Evolutionary conservation across 768 basidiomycete genomes (phyloP).

Genomic region (Hygrocybe punicea): DNA sequence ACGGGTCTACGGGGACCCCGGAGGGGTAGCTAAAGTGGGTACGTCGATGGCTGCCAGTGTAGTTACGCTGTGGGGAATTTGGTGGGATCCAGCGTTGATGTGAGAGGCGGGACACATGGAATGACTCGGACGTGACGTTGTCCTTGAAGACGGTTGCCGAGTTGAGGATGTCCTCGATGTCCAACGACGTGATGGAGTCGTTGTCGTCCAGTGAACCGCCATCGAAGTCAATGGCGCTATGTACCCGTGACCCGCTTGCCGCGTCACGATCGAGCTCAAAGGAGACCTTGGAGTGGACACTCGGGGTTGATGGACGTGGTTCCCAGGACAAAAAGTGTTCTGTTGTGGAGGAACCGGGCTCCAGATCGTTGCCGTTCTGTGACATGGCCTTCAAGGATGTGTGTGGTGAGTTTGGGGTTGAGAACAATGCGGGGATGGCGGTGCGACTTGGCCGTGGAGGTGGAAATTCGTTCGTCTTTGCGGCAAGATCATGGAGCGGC

Average conservation of each 20-base stretch:
- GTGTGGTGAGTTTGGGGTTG: neutral
- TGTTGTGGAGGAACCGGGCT: neutral
- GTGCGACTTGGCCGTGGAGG: neutral
- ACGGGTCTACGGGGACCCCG: too few relatives aligned
- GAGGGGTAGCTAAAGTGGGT: too few relatives aligned
- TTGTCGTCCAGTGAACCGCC: constrained; percentile 18
- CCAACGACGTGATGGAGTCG: constrained; percentile 38
- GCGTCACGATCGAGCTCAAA: neutral
- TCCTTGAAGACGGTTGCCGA: constrained; percentile 42
- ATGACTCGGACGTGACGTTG: neutral
- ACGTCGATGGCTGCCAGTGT: too few relatives aligned
- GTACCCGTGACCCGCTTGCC: neutral
- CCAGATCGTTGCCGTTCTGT: neutral
- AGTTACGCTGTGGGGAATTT: too few relatives aligned
- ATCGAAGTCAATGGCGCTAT: neutral
- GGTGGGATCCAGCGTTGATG: neutral
- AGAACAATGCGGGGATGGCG: neutral
- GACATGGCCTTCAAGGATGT: constrained; percentile 4
- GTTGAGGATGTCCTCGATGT: constrained; percentile 55
- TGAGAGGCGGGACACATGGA: too few relatives aligned
- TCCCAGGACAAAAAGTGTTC: neutral
- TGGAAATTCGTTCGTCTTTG: neutral
- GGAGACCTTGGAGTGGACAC: neutral
- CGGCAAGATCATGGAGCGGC: neutral
- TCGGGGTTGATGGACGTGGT: neutral